These are phyloP conservation scores for Ganoderma boninense DNA, from an alignment of 1,284 basidiomycete genomes.

Conservation along the genomic window DNA sequence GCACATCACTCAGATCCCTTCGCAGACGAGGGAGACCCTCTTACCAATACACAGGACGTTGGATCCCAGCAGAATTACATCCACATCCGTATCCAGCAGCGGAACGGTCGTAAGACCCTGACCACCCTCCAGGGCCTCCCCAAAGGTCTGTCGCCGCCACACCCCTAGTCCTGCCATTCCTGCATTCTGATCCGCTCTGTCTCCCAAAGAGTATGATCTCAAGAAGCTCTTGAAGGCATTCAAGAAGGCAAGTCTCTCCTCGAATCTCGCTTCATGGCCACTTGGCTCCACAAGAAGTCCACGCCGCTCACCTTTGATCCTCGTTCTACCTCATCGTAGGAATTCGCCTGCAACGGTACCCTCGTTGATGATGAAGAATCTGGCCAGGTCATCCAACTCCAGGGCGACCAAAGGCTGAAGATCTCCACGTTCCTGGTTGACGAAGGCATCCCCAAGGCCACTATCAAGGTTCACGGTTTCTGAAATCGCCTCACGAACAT, in stretches of 20 bases:
- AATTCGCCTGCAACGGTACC: slow-evolving; percentile 99
- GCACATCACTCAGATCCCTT: slow-evolving; percentile 78
- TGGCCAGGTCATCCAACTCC: slow-evolving; percentile 98
- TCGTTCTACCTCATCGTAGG: slow-evolving; percentile 54
- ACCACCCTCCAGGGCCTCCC: slow-evolving; percentile 98
- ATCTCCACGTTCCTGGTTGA: slow-evolving; percentile 88
- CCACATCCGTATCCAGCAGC: slow-evolving; percentile 97
- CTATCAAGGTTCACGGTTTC: slow-evolving; percentile 91
- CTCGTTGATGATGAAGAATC: slow-evolving; percentile 97
- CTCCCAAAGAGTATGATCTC: slow-evolving; percentile 85
- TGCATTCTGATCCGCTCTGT: slow-evolving; percentile 12
- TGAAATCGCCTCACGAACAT: slow-evolving; percentile 45
- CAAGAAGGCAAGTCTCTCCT: slow-evolving; percentile 77
- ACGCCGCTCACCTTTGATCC: slow-evolving; percentile 14
- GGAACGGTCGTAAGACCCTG: slow-evolving; percentile 99
- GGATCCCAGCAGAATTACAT: slow-evolving; percentile 90
- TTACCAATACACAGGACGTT: slow-evolving; percentile 77
- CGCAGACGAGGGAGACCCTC: slow-evolving; percentile 88
- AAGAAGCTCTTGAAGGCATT: slow-evolving; percentile 99
- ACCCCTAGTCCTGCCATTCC: slow-evolving; percentile 1
- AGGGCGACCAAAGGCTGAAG: slow-evolving; percentile 97
- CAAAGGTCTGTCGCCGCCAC: slow-evolving; percentile 68
- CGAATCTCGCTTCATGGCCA: background rate
- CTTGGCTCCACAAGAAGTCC: background rate
- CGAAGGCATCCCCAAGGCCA: slow-evolving; percentile 75